Evolutionary conservation across 1,139 yeast genomes (phyloP), one percentile per base, ranked within the genome.

Genomic region (Candida buenavistaensis): DNA sequence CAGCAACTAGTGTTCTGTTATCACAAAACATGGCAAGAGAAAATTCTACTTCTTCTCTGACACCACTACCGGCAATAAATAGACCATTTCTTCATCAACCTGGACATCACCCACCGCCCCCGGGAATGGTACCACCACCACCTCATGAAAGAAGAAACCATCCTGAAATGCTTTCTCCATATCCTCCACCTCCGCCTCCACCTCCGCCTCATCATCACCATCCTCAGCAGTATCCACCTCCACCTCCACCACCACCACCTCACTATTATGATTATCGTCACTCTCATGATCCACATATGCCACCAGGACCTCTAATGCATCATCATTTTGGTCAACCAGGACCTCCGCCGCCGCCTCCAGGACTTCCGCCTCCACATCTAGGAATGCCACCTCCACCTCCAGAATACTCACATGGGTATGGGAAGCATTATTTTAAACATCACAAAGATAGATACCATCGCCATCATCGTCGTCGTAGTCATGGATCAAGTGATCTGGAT

Each of bases 221-320:
- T 24, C 40, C 29, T 15, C 41, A 33, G 25, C 30, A 32, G n/a
- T 32, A 21, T 20, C 43, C 34, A n/a, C 37, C 32, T 11, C 42
- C 39, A 14, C 47, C 41, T 11, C 50, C 41, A 10, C 44, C 39
- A 17, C 41, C 40, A 11, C 30, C 7, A 10, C 36, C 32, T 8
- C 28, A 25, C 10, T 15, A 17, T 11, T 20, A 28, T 30, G 23
- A 24, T 7, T 25, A 28, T 16, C 30, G 25, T 10, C 26, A 23
- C 14, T 30, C 33, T 14, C 30, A 22, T 8, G 26, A 27, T 16
- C 45, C 42, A 23, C 44, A 33, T 12, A 42, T 27, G 22, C 38
- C 37, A 17, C 46, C 19, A 7, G 19, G 19, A 5, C 19, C 38
- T 17, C 43, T 30, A 12, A 39, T 17, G 28, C 44, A 30, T 14